phyloP scores from a whole-genome alignment of 1,139 yeast species.

The Saccharomycopsis phalli region DNA sequence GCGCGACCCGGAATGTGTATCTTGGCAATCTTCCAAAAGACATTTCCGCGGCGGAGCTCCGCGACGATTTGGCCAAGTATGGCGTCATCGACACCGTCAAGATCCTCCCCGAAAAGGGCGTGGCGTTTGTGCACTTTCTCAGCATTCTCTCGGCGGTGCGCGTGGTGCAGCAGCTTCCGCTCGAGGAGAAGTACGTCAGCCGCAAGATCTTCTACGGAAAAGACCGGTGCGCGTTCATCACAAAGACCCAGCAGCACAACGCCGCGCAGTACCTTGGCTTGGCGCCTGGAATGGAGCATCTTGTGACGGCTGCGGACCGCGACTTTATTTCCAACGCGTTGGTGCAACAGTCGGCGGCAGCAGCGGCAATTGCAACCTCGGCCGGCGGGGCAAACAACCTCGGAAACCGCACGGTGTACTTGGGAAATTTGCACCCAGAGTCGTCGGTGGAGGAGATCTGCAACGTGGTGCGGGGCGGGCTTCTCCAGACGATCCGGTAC shows the following conservation, averaged over 20 bases:
- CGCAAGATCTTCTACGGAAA: constrained; percentile 78
- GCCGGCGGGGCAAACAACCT: constrained; percentile 69
- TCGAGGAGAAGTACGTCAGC: constrained; percentile 44
- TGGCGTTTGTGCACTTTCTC: constrained; percentile 83
- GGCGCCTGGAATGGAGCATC: constrained; percentile 82
- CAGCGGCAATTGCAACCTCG: constrained; percentile 70
- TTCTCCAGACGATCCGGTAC: constrained; percentile 60
- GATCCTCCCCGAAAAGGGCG: constrained; percentile 59
- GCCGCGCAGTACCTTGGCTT: constrained; percentile 93
- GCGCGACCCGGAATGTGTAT: constrained; percentile 88
- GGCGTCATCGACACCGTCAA: constrained; percentile 82
- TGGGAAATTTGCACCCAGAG: constrained; percentile 68
- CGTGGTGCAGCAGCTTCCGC: constrained; percentile 62
- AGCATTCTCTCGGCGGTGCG: constrained; percentile 78
- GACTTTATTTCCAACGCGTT: constrained; percentile 43
- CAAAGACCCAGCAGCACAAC: constrained; percentile 92
- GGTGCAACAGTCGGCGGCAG: constrained; percentile 65
- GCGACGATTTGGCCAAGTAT: constrained; percentile 57
- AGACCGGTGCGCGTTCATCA: constrained; percentile 76
- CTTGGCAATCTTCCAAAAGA: constrained; percentile 61
- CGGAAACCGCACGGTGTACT: constrained; percentile 71
- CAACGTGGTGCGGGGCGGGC: constrained; percentile 77
- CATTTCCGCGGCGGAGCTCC: constrained; percentile 46
- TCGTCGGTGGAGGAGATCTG: constrained; percentile 77
- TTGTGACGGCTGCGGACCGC: constrained; percentile 72